Base-by-base conservation (phyloP, 352 stramenopile species). In the Pilasporangium apinafurcum region DNA sequence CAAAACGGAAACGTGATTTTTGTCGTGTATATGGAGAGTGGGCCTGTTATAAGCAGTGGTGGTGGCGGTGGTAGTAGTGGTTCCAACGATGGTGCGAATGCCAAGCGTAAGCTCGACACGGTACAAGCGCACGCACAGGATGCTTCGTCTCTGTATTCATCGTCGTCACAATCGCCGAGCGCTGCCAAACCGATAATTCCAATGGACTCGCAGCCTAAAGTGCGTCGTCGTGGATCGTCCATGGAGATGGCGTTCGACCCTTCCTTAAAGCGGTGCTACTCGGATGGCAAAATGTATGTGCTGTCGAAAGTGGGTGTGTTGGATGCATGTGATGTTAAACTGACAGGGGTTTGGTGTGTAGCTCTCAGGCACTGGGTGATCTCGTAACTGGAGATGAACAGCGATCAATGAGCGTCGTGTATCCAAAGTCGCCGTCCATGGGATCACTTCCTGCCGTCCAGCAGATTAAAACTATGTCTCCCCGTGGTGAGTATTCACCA, bases 231-330 rank as follows among this genome's bases (percentile, higher is more conserved):
- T 18, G 67, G 61, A 27, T 62, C 68, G 0, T 61, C 59, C 8
- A 48, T 56, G 26, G 38, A 55, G 31, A 52, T 42, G 9, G 14
- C 21, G 16, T 44, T 26, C 24, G 43, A 60, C 41, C 47, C 48
- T 32, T 44, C 51, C 8, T 65, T 85, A 38, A 85, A 73, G 43
- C 64, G 77, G 35, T 85, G 66, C 22, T 63, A 75, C 48, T 86
- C 73, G 8, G 77, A 86, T 42, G 68, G 73, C 29, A 89, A 69
- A 56, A 89, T 89, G 77, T 89, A 81, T 53, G 58, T n/a, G n/a
- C n/a, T n/a, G n/a, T n/a, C n/a, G n/a, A n/a, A n/a, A n/a, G n/a
- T 53, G 9, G 5, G 12, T 22, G 2, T 17, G 7, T 34, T 9
- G 20, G 31, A 52, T 36, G 9, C 24, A 2, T 53, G 24, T 37